Base-by-base conservation (phyloP, 2,329 filamentous ascomycete species). In the Proliferodiscus dingleyae region DNA sequence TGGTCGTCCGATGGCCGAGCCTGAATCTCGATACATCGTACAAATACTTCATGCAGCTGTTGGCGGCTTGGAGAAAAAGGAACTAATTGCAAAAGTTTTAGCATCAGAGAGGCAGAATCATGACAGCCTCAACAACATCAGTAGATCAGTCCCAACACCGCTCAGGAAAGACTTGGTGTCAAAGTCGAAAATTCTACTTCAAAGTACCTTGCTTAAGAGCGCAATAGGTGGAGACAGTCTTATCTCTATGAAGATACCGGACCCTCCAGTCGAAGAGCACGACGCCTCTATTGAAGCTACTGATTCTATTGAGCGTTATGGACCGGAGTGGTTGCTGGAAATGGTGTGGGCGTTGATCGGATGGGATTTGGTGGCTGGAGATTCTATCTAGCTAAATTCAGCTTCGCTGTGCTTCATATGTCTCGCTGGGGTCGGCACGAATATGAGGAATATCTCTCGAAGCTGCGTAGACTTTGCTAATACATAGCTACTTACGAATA, bases 1-100 rank as follows among this genome's bases (percentile, higher is more conserved):
- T 3, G 16, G 24, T n/a, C 29, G 21, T 13, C 8, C 37, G 22
- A 22, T 34, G 7, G 24, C 29, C 15, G 51, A 36, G 10, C 33
- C 50, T 5, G 52, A 61, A 43, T 41, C 48, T 24, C 46, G 48
- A 15, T 57, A 60, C 40, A 38, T 61, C 9, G 30, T 58, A n/a
- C 51, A 52, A 26, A 53, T 61, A 18, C 51, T 61, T 7, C 46
- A 57, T 23, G 52, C 52, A 7, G 51, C 53, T 8, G 23, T 60
- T 6, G 57, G 59, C 19, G 51, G 52, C 6, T n/a, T 30, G 18
- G 24, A 43, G 3, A 55, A 43, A 24, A 54, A 49, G 26, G 40
- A 52, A 7, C 24, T 55, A 29, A 36, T 58, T 8, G 33, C 47
- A 8, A 28, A 47, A 18, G 49, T 58, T n/a, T 42, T 60, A n/a